Conservation (phyloP, 106 monocot genomes). For the Vanilla planifolia region DNA sequence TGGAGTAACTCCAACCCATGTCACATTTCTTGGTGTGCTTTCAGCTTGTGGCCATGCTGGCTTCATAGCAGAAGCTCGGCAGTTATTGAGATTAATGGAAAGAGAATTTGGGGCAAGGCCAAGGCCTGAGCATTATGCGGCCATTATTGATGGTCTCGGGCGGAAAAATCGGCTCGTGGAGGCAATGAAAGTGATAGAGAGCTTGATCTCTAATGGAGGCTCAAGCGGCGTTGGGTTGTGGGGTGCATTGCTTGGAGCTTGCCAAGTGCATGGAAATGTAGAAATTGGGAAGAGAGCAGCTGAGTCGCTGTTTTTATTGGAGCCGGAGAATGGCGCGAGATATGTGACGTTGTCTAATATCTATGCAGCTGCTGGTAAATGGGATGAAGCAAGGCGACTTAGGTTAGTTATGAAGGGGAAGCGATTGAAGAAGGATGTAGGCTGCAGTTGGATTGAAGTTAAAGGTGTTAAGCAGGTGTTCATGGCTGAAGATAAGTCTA, state of each 20-base stretch:
- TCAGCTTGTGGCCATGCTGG: constrained; percentile 68
- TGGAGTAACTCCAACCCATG: constrained; percentile 34
- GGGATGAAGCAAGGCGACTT: constrained; percentile 45
- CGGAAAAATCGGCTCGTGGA: constrained; percentile 30
- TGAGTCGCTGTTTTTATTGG: constrained; percentile 37
- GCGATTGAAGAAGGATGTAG: constrained; percentile 53
- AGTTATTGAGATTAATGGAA: constrained; percentile 35
- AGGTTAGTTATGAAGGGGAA: constrained; percentile 51
- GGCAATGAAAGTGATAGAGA: constrained; percentile 38
- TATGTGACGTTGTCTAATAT: constrained; percentile 60
- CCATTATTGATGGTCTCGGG: constrained; percentile 51
- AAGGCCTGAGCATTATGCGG: constrained; percentile 48
- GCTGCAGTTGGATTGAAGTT: constrained; percentile 63
- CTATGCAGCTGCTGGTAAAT: constrained; percentile 51
- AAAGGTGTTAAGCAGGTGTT: constrained; percentile 35
- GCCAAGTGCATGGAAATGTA: constrained; percentile 47
- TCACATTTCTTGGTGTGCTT: constrained; percentile 56
- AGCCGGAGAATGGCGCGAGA: constrained; percentile 54
- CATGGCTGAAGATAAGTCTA: constrained; percentile 39
- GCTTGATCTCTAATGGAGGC: constrained; percentile 12
- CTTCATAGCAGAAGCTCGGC: constrained; percentile 21
- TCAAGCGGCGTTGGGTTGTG: constrained; percentile 26
- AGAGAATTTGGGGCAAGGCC: constrained; percentile 31
- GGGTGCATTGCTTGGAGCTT: constrained; percentile 66
- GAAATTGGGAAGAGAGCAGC: constrained; percentile 45